These are phyloP conservation scores for Penicillium salamii DNA, from an alignment of 495 filamentous ascomycete species.

Conservation along the genomic window DNA sequence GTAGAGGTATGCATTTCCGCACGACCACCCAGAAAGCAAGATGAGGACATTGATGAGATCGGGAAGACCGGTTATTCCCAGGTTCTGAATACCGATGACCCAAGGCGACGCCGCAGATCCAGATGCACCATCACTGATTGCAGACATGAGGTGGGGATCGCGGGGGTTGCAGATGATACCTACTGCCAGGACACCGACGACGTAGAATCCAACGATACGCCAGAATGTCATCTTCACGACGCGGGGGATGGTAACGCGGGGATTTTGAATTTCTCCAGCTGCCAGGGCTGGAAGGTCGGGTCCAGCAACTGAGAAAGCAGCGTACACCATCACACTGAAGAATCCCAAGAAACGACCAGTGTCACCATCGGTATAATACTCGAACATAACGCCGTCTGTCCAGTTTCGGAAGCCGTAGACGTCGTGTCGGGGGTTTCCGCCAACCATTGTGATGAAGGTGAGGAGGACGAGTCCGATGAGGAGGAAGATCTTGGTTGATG, in stretches of 20 bases:
- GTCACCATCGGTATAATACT: conserved; percentile 29
- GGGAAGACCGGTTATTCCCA: conserved; percentile 60
- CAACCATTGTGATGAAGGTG: conserved; percentile 66
- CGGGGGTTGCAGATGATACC: conserved; percentile 47
- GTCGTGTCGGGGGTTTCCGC: conserved; percentile 60
- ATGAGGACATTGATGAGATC: conserved; percentile 74
- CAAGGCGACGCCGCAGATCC: conserved; percentile 51
- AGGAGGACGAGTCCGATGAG: conserved; percentile 67
- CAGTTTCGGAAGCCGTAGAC: conserved; percentile 69
- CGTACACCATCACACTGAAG: conserved; percentile 43
- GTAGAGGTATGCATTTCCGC: conserved; percentile 75
- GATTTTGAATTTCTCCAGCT: conserved; percentile 76
- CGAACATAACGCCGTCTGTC: conserved; percentile 40
- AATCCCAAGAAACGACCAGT: conserved; percentile 42
- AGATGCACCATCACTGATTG: conserved; percentile 39
- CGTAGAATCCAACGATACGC: conserved; percentile 81
- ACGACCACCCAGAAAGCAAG: conserved; percentile 62
- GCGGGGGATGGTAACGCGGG: conserved; percentile 69
- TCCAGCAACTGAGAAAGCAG: conserved; percentile 50
- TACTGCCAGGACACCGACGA: conserved; percentile 51
- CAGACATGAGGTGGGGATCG: conserved; percentile 53
- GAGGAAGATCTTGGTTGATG: conserved; percentile 70
- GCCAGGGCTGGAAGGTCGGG: conserved; percentile 74
- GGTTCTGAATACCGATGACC: conserved; percentile 55
- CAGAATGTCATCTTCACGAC: conserved; percentile 79